Conservation (phyloP, 768 basidiomycete species). For the Tremella yokohamensis region DNA sequence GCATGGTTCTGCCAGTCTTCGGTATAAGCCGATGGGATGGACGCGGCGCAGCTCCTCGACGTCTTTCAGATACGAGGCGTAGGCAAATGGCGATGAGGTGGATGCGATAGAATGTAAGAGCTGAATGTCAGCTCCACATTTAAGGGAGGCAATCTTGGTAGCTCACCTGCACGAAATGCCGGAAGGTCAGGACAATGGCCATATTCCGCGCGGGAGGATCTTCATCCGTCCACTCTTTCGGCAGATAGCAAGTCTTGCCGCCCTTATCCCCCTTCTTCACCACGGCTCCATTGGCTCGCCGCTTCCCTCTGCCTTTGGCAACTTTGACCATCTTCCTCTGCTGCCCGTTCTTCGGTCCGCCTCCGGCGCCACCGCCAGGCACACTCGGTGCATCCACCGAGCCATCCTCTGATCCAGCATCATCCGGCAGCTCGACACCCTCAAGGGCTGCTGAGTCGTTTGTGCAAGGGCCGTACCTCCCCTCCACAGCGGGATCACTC, state of each 20-base stretch:
- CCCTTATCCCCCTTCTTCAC: constrained; percentile 19
- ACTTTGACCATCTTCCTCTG: constrained; percentile 29
- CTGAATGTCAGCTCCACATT: constrained; percentile 12
- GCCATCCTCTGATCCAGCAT: constrained; percentile 3
- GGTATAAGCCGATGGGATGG: constrained; percentile 48
- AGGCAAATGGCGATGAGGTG: constrained; percentile 47
- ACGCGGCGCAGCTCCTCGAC: constrained; percentile 45
- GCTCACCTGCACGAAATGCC: constrained; percentile 51
- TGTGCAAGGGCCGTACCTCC: constrained; percentile 40
- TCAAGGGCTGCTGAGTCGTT: constrained; percentile 37
- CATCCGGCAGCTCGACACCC: constrained; percentile 30
- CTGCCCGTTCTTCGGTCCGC: neutral
- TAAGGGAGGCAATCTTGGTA: neutral
- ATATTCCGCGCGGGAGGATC: constrained; percentile 44
- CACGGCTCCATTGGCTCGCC: constrained; percentile 17
- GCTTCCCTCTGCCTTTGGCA: constrained; percentile 34
- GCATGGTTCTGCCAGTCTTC: constrained; percentile 45
- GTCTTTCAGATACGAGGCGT: constrained; percentile 44
- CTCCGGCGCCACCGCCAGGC: neutral
- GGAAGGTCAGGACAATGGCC: constrained; percentile 47
- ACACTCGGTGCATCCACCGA: constrained; percentile 1
- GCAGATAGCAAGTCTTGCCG: constrained; percentile 38
- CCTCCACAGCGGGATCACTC: constrained; percentile 44
- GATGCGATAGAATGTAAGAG: constrained; percentile 46
- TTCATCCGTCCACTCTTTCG: constrained; percentile 43